Evolutionary conservation across 2,329 filamentous ascomycete species (phyloP).

Genomic region (Xylariaceae sp.): DNA sequence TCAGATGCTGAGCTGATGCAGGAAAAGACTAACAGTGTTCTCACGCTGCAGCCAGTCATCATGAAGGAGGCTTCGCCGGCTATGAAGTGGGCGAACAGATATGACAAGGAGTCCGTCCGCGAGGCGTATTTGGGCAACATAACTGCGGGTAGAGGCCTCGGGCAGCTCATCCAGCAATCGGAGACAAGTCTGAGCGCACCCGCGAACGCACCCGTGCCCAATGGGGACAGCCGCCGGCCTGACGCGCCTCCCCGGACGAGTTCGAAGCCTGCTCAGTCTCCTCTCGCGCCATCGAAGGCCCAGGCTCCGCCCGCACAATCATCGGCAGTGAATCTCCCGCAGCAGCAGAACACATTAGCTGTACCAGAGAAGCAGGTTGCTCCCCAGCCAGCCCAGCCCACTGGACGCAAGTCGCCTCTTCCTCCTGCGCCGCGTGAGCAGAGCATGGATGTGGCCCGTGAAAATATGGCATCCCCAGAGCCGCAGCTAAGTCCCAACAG

Average conservation of each 20-base stretch:
- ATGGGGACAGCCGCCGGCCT: slow-evolving; percentile 26
- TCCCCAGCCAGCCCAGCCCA: slow-evolving; percentile 29
- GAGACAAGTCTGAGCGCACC: slow-evolving; percentile 29
- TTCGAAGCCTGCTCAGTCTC: slow-evolving; percentile 22
- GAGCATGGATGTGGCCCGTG: slow-evolving; percentile 28
- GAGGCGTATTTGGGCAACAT: slow-evolving; percentile 76
- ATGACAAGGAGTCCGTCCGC: slow-evolving; percentile 81
- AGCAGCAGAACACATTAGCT: slow-evolving; percentile 11
- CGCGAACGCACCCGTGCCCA: slow-evolving; percentile 18
- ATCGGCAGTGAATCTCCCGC: slow-evolving; percentile 7
- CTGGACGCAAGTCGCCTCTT: slow-evolving; percentile 29
- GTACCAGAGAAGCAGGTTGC: slow-evolving; percentile 31
- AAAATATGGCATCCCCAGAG: slow-evolving; percentile 32
- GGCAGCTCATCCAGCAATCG: slow-evolving; percentile 37
- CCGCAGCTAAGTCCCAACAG: slow-evolving; percentile 36
- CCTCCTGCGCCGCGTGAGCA: slow-evolving; percentile 31
- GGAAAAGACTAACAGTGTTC: slow-evolving; percentile 78
- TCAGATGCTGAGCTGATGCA: slow-evolving; percentile 49
- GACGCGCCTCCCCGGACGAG: slow-evolving; percentile 36
- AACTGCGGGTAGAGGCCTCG: slow-evolving; percentile 61
- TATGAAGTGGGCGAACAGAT: slow-evolving; percentile 94
- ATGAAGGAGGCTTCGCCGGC: slow-evolving; percentile 83
- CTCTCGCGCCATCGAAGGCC: slow-evolving; percentile 17
- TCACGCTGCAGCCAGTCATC: slow-evolving; percentile 80
- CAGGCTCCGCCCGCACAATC: slow-evolving; percentile 1